Conservation (phyloP, 208 protist species). For the Tritrichomonas musculus region DNA sequence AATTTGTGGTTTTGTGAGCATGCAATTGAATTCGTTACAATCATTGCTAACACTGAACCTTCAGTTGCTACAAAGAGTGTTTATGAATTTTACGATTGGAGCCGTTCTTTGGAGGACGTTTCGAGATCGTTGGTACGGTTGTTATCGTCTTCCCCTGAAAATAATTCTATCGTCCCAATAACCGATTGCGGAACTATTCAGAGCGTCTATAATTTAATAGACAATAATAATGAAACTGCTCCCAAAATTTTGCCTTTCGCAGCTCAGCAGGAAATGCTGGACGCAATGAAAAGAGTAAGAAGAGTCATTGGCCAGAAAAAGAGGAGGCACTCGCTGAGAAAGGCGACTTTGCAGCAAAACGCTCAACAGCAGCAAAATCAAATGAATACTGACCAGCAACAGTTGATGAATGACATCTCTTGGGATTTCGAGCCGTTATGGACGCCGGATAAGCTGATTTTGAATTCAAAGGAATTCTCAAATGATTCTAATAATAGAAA, state of each 20-base stretch:
- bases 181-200: background rate
- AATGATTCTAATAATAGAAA: too few relatives aligned
- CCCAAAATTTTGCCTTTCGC: background rate
- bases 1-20: background rate
- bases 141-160: too few relatives aligned
- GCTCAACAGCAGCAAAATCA: too few relatives aligned
- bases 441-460: too few relatives aligned
- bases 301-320: too few relatives aligned
- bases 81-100: background rate
- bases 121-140: background rate
- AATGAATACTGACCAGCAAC: too few relatives aligned
- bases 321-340: too few relatives aligned
- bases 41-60: background rate
- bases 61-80: background rate
- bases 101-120: background rate
- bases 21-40: background rate
- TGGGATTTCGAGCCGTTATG: too few relatives aligned
- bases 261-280: background rate
- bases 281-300: background rate
- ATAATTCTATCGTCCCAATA: background rate
- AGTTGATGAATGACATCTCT: too few relatives aligned
- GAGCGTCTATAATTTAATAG: background rate
- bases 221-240: background rate
- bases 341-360: too few relatives aligned
- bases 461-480: too few relatives aligned